Conservation (phyloP, 2,329 filamentous ascomycete genomes). For the Calonectria honghensis region DNA sequence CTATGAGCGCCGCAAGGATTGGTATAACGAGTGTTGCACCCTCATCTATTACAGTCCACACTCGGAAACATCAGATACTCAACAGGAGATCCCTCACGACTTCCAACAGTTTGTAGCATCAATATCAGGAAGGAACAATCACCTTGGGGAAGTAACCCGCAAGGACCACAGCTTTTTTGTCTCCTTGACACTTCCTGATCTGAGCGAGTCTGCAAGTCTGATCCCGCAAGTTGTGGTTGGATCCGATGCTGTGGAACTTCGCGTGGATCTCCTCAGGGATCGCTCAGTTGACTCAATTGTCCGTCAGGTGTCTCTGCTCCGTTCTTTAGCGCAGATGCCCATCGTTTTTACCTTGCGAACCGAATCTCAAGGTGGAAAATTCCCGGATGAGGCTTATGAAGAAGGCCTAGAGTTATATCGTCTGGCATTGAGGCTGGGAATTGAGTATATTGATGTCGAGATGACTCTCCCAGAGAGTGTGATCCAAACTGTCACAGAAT, state of each 20-base stretch:
- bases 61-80: constrained; percentile 55
- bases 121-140: constrained; percentile 66
- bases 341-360: constrained; percentile 96
- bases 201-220: constrained; percentile 77
- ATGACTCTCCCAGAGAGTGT: constrained; percentile 88
- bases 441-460: constrained; percentile 95
- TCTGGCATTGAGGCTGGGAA: constrained; percentile 86
- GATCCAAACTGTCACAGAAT: constrained; percentile 79
- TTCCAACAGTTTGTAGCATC: constrained; percentile 63
- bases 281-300: constrained; percentile 85
- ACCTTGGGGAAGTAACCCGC: constrained; percentile 61
- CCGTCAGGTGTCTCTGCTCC: constrained; percentile 86
- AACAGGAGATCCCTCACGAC: constrained; percentile 58
- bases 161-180: constrained; percentile 93
- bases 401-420: constrained; percentile 84
- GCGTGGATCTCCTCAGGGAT: constrained; percentile 92
- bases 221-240: constrained; percentile 86
- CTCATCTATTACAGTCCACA: constrained; percentile 92
- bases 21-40: constrained; percentile 95
- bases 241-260: constrained; percentile 93
- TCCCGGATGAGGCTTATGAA: constrained; percentile 85
- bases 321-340: constrained; percentile 82
- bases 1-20: constrained; percentile 90
- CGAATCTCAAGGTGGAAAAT: constrained; percentile 88
- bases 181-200: constrained; percentile 87